phyloP scores from a whole-genome alignment of 73 alveolate genomes.

The Stentor roeselii region DNA sequence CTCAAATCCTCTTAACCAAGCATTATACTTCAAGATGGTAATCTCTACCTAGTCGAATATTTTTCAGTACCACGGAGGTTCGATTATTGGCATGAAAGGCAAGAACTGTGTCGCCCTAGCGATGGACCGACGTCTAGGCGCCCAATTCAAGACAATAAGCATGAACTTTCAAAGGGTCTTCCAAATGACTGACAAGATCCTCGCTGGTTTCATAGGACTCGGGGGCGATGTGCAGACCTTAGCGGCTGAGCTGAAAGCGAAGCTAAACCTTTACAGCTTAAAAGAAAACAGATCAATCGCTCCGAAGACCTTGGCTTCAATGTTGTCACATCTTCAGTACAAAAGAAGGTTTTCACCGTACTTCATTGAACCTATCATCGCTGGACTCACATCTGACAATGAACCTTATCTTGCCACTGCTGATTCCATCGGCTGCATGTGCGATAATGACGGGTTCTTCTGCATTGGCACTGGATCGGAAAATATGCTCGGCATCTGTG shows the following conservation, averaged over 20 bases:
- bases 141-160: conserved; percentile 76
- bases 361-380: conserved; percentile 91
- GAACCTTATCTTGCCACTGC: conserved; percentile 87
- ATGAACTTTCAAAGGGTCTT: conserved; percentile 87
- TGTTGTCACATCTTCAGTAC: conserved; percentile 86
- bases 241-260: conserved; percentile 70
- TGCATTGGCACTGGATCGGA: conserved; percentile 90
- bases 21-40: conserved; percentile 70
- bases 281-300: conserved; percentile 91
- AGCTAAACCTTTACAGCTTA: conserved; percentile 77
- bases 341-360: conserved; percentile 93
- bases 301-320: conserved; percentile 75
- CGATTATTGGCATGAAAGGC: conserved; percentile 95
- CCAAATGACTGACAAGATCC: conserved; percentile 81
- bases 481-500: conserved; percentile 88
- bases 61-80: conserved; percentile 85
- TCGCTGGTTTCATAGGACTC: conserved; percentile 89
- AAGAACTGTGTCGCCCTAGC: conserved; percentile 95
- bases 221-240: conserved; percentile 93
- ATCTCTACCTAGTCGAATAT: conserved; percentile 43
- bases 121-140: conserved; percentile 92
- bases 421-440: conserved; percentile 91
- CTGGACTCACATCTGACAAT: conserved; percentile 78
- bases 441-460: conserved; percentile 67
- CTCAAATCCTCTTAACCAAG: too few relatives aligned